Evolutionary conservation across 108 stramenopile species (phyloP).

Genomic region (Cyclotella distinguenda): DNA sequence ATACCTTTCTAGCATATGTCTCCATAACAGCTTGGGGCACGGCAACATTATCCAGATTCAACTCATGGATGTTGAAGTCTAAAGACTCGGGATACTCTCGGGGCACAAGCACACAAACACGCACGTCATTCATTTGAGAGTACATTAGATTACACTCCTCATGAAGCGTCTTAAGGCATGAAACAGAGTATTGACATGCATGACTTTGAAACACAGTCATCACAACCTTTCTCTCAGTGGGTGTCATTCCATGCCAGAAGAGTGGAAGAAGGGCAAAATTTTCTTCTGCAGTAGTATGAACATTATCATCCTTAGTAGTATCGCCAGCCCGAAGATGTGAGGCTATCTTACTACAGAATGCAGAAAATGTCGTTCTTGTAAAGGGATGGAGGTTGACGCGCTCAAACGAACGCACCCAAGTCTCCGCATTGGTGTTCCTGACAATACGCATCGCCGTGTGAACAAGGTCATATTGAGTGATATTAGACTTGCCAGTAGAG

Average conservation of each 20-base stretch:
- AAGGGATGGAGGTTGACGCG: conserved; percentile 12
- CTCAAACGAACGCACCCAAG: conserved; percentile 13
- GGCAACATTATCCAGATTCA: too few species aligned
- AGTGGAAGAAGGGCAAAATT: conserved; percentile 19
- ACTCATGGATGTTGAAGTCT: not conserved
- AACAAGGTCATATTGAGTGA: conserved; percentile 25
- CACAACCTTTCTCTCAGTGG: not conserved
- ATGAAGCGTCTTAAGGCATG: conserved; percentile 2
- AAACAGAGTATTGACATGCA: conserved; percentile 2
- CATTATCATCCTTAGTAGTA: not conserved
- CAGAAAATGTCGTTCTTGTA: not conserved
- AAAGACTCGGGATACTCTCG: conserved; percentile 15
- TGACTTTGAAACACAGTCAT: conserved; percentile 1
- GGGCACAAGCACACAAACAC: conserved; percentile 8
- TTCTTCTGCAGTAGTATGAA: not conserved
- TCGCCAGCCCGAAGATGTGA: not conserved
- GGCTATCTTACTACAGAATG: conserved; percentile 9
- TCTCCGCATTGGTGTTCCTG: not conserved
- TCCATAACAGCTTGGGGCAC: too few species aligned
- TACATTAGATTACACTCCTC: not conserved
- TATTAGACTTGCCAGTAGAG: not conserved
- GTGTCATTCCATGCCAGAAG: conserved; percentile 30
- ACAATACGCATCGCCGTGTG: conserved; percentile 1
- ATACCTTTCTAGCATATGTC: too few species aligned
- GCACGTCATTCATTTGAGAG: conserved; percentile 4